Evolutionary conservation across 768 basidiomycete genomes (phyloP).

Genomic region (Filobasidium floriforme): DNA sequence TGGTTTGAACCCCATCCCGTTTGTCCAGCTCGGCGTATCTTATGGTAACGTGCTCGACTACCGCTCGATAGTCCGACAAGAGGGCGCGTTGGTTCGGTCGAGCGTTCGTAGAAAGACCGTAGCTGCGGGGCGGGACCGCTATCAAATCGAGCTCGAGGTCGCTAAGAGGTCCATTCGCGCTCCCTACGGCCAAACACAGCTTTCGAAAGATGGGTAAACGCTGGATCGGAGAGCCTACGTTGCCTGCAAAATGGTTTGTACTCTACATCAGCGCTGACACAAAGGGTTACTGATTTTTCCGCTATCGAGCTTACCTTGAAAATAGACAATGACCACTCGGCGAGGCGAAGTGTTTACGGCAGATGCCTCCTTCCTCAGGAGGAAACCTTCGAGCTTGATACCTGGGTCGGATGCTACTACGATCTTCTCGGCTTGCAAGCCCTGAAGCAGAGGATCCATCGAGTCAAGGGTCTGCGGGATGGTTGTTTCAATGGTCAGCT

Average conservation of each 20-base stretch:
- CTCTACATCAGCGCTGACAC: too few species aligned
- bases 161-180: background rate
- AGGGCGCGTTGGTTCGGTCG: conserved; percentile 48
- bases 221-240: conserved; percentile 52
- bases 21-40: conserved; percentile 39
- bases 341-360: conserved; percentile 21
- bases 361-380: conserved; percentile 19
- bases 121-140: conserved; percentile 52
- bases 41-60: conserved; percentile 41
- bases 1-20: conserved; percentile 14
- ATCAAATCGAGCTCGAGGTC: conserved; percentile 38
- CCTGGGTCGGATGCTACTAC: conserved; percentile 26
- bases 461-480: conserved; percentile 1
- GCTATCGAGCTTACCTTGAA: conserved; percentile 42
- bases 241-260: conserved; percentile 41
- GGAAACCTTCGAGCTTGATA: conserved; percentile 6
- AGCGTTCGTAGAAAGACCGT: conserved; percentile 50
- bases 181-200: conserved; percentile 19
- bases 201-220: conserved; percentile 50
- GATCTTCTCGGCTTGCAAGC: conserved; percentile 40
- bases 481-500: background rate
- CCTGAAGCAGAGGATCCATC: conserved; percentile 31
- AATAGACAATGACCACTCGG: conserved; percentile 43
- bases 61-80: conserved; percentile 47
- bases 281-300: background rate